Evolutionary conservation across 78 protist genomes (phyloP), one percentile per base, ranked within the genome.

Genomic region (Diacronema lutheri): DNA sequence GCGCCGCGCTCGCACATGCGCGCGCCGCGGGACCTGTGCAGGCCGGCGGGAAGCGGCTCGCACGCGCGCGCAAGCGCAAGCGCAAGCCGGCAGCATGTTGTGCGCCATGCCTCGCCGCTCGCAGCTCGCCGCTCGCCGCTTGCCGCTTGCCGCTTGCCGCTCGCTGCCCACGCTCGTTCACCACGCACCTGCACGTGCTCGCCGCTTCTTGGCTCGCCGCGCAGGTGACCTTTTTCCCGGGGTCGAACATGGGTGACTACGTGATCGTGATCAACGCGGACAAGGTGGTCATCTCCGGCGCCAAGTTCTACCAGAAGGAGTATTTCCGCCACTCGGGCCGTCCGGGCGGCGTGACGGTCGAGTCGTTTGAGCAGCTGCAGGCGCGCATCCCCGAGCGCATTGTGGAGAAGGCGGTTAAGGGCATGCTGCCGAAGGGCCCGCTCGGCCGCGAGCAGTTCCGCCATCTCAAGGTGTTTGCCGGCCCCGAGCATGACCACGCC

Each of bases 251-350:
- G 9, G 81, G 81, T 6, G 81, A 74, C 26, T 44, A 14, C 26
- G 62, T 74, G 25, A 23, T 74, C 12, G 46, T 74, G 13, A 12
- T 74, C 44, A 74, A 74, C 40, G 61, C 64, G 23, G 81, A 74
- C 25, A 74, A 74, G 81, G 61, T 44, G 20, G 9, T 50, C 6
- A 61, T 74, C 29, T 44, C 81, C 13, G 81, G 81, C 31, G 31
- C 46, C 29, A 74, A 74, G 62, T 13, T 23, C 19, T 3, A 25
- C 40, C 40, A 44, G 35, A 72, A 72, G 60, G 0, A 29, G 19
- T 72, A 72, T 61, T 26, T 20, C 44, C 80, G 80, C 29, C 80
- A 72, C 61, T 72, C 80, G 12, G 80, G 80, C 33, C 80, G 80
- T 38, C 80, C 80, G 5, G 80, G 80, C 7, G 80, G 80, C 60